These are phyloP conservation scores for Ilex aquifolium DNA, from an alignment of 257 asterid species.

Conservation along the genomic window DNA sequence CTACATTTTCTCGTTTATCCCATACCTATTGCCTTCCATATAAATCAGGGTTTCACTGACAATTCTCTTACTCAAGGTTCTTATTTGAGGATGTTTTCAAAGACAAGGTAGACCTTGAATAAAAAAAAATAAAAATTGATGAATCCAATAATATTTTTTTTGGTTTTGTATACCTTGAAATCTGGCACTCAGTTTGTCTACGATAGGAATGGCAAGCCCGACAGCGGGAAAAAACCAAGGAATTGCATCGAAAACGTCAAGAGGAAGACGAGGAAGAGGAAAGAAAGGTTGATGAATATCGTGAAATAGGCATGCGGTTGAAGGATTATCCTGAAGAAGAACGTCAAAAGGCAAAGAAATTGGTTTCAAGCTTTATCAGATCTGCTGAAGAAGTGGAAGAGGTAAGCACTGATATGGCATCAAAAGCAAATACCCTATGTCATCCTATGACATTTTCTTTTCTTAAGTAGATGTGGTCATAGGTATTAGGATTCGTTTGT, in stretches of 20 bases:
- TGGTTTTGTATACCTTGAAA: conserved; percentile 2
- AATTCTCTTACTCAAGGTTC: too few species aligned
- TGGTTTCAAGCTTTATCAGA: conserved; percentile 79
- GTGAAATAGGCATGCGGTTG: conserved; percentile 58
- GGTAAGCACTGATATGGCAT: conserved; percentile 33
- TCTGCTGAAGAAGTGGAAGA: conserved; percentile 96
- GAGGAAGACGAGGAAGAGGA: conserved; percentile 89
- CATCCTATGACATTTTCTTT: background rate
- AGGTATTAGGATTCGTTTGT: background rate
- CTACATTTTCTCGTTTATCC: too few species aligned
- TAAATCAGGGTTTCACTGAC: too few species aligned
- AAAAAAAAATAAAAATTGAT: background rate
- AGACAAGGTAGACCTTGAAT: too few species aligned
- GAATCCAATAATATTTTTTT: too few species aligned
- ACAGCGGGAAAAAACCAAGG: conserved; percentile 91
- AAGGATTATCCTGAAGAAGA: conserved; percentile 72
- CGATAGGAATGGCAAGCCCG: conserved; percentile 95
- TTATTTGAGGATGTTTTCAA: too few species aligned
- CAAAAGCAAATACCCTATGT: background rate
- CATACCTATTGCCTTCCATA: too few species aligned
- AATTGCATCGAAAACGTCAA: conserved; percentile 47
- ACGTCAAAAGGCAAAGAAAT: conserved; percentile 65
- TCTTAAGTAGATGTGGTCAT: background rate
- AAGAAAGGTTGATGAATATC: conserved; percentile 71
- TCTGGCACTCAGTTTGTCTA: conserved; percentile 23